These are phyloP conservation scores for Gynochthodes officinalis DNA, from an alignment of 257 asterid species.

Conservation along the genomic window DNA sequence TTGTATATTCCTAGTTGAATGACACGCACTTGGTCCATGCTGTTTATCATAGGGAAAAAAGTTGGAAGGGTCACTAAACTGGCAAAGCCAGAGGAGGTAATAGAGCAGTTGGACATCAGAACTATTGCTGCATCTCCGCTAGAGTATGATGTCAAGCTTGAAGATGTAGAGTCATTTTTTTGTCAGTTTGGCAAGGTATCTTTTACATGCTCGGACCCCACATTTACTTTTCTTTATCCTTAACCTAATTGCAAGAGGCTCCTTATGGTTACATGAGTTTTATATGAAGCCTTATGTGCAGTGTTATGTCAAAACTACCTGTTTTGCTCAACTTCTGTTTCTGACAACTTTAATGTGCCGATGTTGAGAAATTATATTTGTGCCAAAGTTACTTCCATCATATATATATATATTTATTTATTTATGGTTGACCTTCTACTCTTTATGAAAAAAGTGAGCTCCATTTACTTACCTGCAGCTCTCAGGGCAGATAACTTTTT, in stretches of 20 bases:
- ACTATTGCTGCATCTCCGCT: slow-evolving; percentile 90
- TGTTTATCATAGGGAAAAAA: slow-evolving; percentile 46
- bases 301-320: not conserved
- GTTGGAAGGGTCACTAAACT: slow-evolving; percentile 79
- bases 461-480: not conserved
- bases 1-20: not conserved
- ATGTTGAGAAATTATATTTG: not conserved
- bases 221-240: not conserved
- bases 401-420: no score
- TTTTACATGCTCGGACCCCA: not conserved
- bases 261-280: no score
- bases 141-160: slow-evolving; percentile 71
- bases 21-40: not conserved
- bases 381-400: not conserved
- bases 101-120: slow-evolving; percentile 69
- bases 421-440: not conserved
- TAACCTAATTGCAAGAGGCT: not conserved
- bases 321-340: not conserved
- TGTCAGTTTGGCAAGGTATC: slow-evolving; percentile 63
- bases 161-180: slow-evolving; percentile 76
- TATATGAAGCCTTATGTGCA: not conserved
- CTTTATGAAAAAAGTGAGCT: not conserved
- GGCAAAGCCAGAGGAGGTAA: slow-evolving; percentile 74
- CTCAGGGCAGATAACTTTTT: not conserved
- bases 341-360: not conserved